Evolutionary conservation across 495 filamentous ascomycete genomes (phyloP), one percentile per base, ranked within the genome.

Genomic region (Podospora comata): DNA sequence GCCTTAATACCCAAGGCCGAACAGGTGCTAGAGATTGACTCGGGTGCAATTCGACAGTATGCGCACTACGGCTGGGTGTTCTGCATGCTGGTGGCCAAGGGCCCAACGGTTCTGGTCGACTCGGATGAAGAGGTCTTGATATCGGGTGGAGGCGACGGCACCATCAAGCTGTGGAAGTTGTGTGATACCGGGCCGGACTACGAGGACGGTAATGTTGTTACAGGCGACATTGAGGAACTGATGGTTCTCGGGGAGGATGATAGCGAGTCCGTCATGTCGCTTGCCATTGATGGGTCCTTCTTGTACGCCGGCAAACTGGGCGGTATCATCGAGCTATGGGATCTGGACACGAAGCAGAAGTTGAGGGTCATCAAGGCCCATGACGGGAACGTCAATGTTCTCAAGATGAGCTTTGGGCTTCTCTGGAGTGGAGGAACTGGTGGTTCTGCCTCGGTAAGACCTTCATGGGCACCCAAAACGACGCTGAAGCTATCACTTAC

Each of bases 291-390:
- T 69, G 93, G 92, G 0, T 91, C 92, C 0, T 90, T 99, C 68
- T 85, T 99, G 13, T 98, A 97, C 74, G 91, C 90, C 70, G 95
- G 95, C 67, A 87, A 93, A 64, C 85, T 92, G 0, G 87, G 89
- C n/a, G 95, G 95, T n/a, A 88, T 96, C 56, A 85, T 99, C 64
- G 94, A 97, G 75, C 88, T 98, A 18, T 99, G 95, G 95, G 96
- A 99, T 73, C 82, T 98, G 16, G 95, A 99, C 75, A 97, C 95
- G 2, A 87, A 89, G 68, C 95, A 99, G 80, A 89, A 95, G 62
- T 83, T 99, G 20, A 85, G 94, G 65, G 91, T 88, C 9, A 88
- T 97, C 70, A 91, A 90, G 71, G 85, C 88, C 20, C 89, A 94
- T 68, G 88, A 86, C 23, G 90, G 89, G 7, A 96, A 97, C 75